A percentile compares a stretch with the other conserved stretches of the same genome.
Conservation (phyloP, 2,329 filamentous ascomycete species). For the Fusarium torreyae region DNA sequence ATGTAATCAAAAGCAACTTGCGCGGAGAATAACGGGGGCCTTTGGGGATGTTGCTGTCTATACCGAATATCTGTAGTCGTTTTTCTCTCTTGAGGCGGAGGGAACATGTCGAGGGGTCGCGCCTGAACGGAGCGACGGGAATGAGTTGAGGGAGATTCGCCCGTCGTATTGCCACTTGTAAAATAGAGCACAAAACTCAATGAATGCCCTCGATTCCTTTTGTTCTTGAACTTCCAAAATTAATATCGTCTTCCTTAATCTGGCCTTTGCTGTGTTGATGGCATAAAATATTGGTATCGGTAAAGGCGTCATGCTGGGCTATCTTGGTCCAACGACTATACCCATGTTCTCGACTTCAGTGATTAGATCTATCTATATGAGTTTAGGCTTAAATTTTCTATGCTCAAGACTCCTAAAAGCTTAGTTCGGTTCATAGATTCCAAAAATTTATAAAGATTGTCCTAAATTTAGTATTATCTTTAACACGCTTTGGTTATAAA, state of each 20-base stretch:
- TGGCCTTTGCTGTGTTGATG: no score
- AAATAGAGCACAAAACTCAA: slow-evolving; percentile 75
- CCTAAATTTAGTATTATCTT: no score
- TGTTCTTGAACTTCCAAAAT: slow-evolving; percentile 56
- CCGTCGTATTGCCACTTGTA: slow-evolving; percentile 71
- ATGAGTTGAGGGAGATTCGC: slow-evolving; percentile 61
- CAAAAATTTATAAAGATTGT: no score
- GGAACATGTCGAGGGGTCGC: slow-evolving; percentile 62
- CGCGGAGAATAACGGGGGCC: slow-evolving; percentile 52
- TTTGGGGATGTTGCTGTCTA: slow-evolving; percentile 63
- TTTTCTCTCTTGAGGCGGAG: slow-evolving; percentile 65
- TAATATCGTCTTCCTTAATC: neutral
- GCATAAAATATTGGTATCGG: no score
- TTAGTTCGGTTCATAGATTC: no score
- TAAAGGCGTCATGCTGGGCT: no score
- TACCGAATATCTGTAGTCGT: slow-evolving; percentile 63
- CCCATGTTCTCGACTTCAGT: no score
- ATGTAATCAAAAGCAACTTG: slow-evolving; percentile 51
- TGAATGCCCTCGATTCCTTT: slow-evolving; percentile 73
- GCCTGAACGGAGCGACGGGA: slow-evolving; percentile 63
- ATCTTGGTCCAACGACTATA: no score
- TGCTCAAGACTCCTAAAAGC: no score
- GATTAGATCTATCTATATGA: no score
- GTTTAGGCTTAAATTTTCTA: no score
- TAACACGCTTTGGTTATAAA: no score